Evolutionary conservation across 495 filamentous ascomycete genomes (phyloP).

Genomic region (Penicillium macrosclerotiorum): DNA sequence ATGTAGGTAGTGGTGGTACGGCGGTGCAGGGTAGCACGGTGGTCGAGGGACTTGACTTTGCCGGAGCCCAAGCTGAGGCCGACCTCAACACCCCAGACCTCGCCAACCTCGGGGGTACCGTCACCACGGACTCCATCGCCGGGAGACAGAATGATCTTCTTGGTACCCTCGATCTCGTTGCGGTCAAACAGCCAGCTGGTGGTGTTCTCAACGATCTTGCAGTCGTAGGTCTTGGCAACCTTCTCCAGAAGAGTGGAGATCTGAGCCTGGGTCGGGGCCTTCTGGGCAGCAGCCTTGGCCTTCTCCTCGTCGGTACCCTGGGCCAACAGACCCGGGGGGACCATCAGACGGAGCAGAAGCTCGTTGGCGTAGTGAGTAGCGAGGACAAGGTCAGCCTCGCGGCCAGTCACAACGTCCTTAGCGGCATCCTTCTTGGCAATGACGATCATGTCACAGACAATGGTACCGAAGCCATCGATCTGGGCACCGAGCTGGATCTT

Average conservation of each 20-base stretch:
- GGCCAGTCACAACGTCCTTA: constrained; percentile 61
- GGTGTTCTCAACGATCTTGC: constrained; percentile 93
- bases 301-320: constrained; percentile 89
- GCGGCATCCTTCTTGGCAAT: constrained; percentile 57
- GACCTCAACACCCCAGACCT: constrained; percentile 97
- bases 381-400: constrained; percentile 80
- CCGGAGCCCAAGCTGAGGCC: constrained; percentile 86
- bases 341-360: constrained; percentile 83
- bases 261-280: constrained; percentile 74
- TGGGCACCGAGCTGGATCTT: constrained; percentile 98
- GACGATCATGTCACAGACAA: constrained; percentile 90
- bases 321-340: constrained; percentile 81
- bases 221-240: constrained; percentile 85
- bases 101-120: constrained; percentile 83
- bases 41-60: constrained; percentile 87
- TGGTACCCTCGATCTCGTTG: constrained; percentile 96
- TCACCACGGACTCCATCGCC: constrained; percentile 86
- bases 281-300: constrained; percentile 80
- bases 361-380: constrained; percentile 96
- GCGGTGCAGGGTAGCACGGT: constrained; percentile 87
- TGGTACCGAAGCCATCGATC: constrained; percentile 95
- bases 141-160: constrained; percentile 94
- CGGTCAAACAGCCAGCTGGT: constrained; percentile 93
- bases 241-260: constrained; percentile 88
- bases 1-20: constrained; percentile 86